Percentiles rank a stretch among this genome's conserved stretches.
These are phyloP conservation scores for Exophiala sp. DNA, from an alignment of 2,329 filamentous ascomycete genomes.

Conservation along the genomic window DNA sequence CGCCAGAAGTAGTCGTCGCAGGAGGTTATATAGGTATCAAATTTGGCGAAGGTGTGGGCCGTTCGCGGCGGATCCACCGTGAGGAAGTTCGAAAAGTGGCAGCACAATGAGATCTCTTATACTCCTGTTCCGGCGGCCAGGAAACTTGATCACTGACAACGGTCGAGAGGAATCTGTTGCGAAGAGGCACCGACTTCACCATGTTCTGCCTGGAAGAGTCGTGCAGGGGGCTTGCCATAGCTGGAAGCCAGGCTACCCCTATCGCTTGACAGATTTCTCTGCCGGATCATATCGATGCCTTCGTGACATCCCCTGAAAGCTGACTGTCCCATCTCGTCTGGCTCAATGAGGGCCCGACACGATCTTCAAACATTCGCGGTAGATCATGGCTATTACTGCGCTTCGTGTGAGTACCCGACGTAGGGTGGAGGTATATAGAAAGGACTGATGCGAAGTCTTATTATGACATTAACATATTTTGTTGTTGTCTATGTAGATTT, in stretches of 20 bases:
- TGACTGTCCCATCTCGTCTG: slow-evolving; percentile 8
- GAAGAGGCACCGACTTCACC: slow-evolving; percentile 8
- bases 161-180: slow-evolving; percentile 11
- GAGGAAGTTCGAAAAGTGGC: slow-evolving; percentile 13
- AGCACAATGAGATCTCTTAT: slow-evolving; percentile 13
- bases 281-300: slow-evolving; percentile 12
- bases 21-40: no score
- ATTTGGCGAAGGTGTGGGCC: slow-evolving; percentile 6
- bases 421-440: slow-evolving; percentile 9
- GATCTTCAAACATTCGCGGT: slow-evolving; percentile 11
- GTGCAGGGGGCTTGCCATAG: slow-evolving; percentile 9
- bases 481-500: slow-evolving; percentile 18
- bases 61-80: slow-evolving; percentile 13
- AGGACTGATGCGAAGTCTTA: background rate
- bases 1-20: no score
- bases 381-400: slow-evolving; percentile 10
- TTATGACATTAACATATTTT: slow-evolving; percentile 11
- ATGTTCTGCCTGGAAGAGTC: slow-evolving; percentile 14
- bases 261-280: slow-evolving; percentile 10
- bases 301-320: slow-evolving; percentile 12
- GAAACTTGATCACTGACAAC: slow-evolving; percentile 10
- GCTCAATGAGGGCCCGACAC: slow-evolving; percentile 8
- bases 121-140: slow-evolving; percentile 10
- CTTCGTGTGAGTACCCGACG: slow-evolving; percentile 8
- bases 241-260: slow-evolving; percentile 12